Percentiles rank a stretch among this genome's conserved stretches.
Conservation (phyloP, 345 rosid genomes). For the Citropsis articulata region DNA sequence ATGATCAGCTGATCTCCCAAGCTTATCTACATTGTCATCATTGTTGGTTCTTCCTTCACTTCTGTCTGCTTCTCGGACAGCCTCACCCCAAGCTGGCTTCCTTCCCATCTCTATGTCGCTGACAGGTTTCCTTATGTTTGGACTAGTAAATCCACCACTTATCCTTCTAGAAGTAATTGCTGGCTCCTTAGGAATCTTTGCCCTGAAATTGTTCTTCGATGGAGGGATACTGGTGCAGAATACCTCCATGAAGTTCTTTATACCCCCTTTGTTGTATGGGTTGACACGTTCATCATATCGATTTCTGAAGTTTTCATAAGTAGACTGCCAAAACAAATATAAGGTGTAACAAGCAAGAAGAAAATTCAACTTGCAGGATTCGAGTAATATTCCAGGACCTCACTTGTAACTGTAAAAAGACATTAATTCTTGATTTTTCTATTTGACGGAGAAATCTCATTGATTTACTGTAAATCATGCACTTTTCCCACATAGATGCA, state of each 20-base stretch:
- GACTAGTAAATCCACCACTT: slow-evolving; percentile 30
- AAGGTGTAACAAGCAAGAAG: not conserved
- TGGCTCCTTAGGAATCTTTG: slow-evolving; percentile 50
- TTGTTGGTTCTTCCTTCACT: slow-evolving; percentile 32
- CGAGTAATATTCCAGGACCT: not conserved
- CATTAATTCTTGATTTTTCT: not conserved
- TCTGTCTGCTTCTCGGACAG: slow-evolving; percentile 22
- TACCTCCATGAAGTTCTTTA: slow-evolving; percentile 63
- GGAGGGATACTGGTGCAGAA: slow-evolving; percentile 66
- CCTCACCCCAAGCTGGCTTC: slow-evolving; percentile 62
- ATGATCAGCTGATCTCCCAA: slow-evolving; percentile 26
- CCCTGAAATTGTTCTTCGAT: slow-evolving; percentile 80
- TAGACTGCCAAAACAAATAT: slow-evolving; percentile 62
- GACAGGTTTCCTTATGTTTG: slow-evolving; percentile 44
- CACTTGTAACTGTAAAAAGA: not conserved
- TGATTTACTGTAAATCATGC: not conserved
- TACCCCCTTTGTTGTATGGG: slow-evolving; percentile 74
- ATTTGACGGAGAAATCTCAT: not conserved
- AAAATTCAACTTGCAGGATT: not conserved
- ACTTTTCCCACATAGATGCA: not conserved
- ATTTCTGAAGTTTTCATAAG: slow-evolving; percentile 85
- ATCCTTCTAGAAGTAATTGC: slow-evolving; percentile 50
- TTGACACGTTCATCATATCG: slow-evolving; percentile 60
- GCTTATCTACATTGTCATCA: slow-evolving; percentile 32
- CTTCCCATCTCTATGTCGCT: slow-evolving; percentile 67